Evolutionary conservation across 2,329 filamentous ascomycete species (phyloP).

Genomic region (Phaeomoniella chlamydospora): DNA sequence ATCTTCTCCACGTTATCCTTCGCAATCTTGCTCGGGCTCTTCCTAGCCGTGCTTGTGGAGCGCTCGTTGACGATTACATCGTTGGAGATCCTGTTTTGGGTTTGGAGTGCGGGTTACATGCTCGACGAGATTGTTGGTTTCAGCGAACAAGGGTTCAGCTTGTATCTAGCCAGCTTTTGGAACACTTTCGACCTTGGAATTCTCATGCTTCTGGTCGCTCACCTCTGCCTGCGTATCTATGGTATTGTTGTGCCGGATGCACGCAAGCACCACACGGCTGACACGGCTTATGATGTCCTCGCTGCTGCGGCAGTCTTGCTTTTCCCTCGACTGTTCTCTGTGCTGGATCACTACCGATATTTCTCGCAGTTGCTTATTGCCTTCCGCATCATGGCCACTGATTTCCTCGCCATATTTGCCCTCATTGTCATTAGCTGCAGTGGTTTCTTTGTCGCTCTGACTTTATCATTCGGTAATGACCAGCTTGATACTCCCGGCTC

Average conservation of each 20-base stretch:
- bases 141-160: slow-evolving; percentile 88
- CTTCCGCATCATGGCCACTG: slow-evolving; percentile 85
- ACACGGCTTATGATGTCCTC: slow-evolving; percentile 85
- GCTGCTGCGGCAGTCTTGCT: slow-evolving; percentile 81
- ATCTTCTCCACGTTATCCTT: slow-evolving; percentile 81
- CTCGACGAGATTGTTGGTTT: slow-evolving; percentile 91
- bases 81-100: slow-evolving; percentile 85
- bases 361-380: slow-evolving; percentile 91
- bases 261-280: slow-evolving; percentile 53
- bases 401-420: slow-evolving; percentile 70
- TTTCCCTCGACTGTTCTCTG: slow-evolving; percentile 79
- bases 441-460: slow-evolving; percentile 92
- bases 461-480: slow-evolving; percentile 58
- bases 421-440: slow-evolving; percentile 79
- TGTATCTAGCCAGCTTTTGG: slow-evolving; percentile 98
- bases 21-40: slow-evolving; percentile 69
- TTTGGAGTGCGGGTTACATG: slow-evolving; percentile 96
- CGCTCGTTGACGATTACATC: slow-evolving; percentile 68
- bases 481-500: slow-evolving; percentile 52
- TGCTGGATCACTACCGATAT: slow-evolving; percentile 89
- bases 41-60: slow-evolving; percentile 65
- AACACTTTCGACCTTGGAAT: slow-evolving; percentile 92
- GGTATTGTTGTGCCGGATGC: slow-evolving; percentile 70
- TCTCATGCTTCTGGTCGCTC: slow-evolving; percentile 67
- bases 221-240: slow-evolving; percentile 81